phyloP scores from a whole-genome alignment of 1,139 yeast species.

The Sugiyamaella neomexicana region DNA sequence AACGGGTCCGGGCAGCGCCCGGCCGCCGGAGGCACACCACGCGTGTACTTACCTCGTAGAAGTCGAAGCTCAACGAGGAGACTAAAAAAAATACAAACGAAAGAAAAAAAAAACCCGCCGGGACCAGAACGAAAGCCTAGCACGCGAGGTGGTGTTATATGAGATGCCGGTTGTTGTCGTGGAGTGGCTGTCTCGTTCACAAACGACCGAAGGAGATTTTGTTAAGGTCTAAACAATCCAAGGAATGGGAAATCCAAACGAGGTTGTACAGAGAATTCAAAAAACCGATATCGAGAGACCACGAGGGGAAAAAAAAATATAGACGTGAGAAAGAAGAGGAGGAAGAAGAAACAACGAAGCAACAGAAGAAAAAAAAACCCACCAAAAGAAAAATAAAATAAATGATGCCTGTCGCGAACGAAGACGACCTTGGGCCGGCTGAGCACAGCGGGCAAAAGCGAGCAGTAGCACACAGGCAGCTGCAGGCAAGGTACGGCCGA shows the following conservation, averaged over 20 bases:
- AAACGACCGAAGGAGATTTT: background rate
- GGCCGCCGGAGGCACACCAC: background rate
- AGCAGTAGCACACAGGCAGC: too few species aligned
- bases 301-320: background rate
- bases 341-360: slow-evolving; percentile 12
- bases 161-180: too few species aligned
- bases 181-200: too few species aligned
- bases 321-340: background rate
- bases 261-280: background rate
- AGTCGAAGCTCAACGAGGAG: background rate
- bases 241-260: background rate
- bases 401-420: background rate
- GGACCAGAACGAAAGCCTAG: too few species aligned
- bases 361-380: slow-evolving; percentile 1
- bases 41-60: background rate
- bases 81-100: background rate
- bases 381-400: slow-evolving; percentile 3
- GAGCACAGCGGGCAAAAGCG: too few species aligned
- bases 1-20: background rate
- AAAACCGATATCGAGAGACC: background rate
- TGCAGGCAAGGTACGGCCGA: slow-evolving; percentile 11
- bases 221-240: background rate
- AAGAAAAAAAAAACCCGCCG: too few species aligned
- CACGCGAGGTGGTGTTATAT: too few species aligned
- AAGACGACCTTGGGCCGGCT: too few species aligned